These are phyloP conservation scores for Colletotrichum sansevieriae DNA, from an alignment of 2,329 filamentous ascomycete genomes.

Conservation along the genomic window DNA sequence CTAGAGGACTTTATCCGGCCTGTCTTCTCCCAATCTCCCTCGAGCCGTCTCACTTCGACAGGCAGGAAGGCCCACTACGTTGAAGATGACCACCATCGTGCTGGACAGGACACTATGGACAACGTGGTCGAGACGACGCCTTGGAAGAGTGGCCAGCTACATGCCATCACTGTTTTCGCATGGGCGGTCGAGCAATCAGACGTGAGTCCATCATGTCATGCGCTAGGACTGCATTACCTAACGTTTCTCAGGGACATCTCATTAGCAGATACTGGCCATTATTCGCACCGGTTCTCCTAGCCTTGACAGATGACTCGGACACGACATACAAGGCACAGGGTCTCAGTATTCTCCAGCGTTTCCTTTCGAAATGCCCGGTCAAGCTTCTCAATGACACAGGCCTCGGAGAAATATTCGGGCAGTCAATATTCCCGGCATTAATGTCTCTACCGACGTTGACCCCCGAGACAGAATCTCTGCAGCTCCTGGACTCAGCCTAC, in stretches of 20 bases:
- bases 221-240: conserved; percentile 25
- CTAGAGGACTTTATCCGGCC: conserved; percentile 75
- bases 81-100: conserved; percentile 46
- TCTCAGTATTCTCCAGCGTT: conserved; percentile 64
- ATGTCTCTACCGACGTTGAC: conserved; percentile 83
- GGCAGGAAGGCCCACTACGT: conserved; percentile 67
- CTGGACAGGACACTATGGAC: neutral
- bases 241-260: conserved; percentile 51
- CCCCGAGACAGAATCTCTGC: conserved; percentile 76
- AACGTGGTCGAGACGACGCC: conserved; percentile 58
- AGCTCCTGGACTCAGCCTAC: conserved; percentile 75
- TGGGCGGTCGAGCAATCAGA: conserved; percentile 70
- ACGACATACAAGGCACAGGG: conserved; percentile 66
- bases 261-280: conserved; percentile 74
- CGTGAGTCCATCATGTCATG: conserved; percentile 51
- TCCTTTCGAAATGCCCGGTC: conserved; percentile 68
- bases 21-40: conserved; percentile 71
- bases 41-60: conserved; percentile 65
- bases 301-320: conserved; percentile 74
- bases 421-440: conserved; percentile 79
- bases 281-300: conserved; percentile 77
- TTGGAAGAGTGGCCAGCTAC: conserved; percentile 64
- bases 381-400: conserved; percentile 71
- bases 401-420: conserved; percentile 75
- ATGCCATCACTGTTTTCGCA: conserved; percentile 57